Evolutionary conservation across 768 basidiomycete species (phyloP).

Genomic region (Auricularia sp.): DNA sequence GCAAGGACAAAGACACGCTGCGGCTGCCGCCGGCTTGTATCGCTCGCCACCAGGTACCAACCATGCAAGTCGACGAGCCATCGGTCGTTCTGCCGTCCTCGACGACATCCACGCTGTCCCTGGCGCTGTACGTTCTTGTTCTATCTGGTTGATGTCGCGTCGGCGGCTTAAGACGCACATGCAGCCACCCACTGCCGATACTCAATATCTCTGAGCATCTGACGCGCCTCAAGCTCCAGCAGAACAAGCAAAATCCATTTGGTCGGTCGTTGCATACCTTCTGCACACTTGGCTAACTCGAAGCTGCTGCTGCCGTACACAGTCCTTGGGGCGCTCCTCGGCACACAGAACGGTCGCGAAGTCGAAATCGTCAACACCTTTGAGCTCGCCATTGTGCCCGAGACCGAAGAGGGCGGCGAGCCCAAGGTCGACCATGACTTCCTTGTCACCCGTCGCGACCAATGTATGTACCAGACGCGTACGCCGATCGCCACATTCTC

Average conservation of each 20-base stretch:
- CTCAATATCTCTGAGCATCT: conserved; percentile 95
- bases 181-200: conserved; percentile 90
- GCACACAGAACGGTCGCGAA: conserved; percentile 87
- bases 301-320: conserved; percentile 1
- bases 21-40: neutral
- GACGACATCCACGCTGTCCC: conserved; percentile 61
- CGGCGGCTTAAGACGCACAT: conserved; percentile 17
- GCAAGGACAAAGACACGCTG: neutral
- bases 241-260: conserved; percentile 48
- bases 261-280: conserved; percentile 31
- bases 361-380: conserved; percentile 97
- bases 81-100: conserved; percentile 66
- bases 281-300: neutral
- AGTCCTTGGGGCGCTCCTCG: conserved; percentile 92
- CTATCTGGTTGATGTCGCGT: conserved; percentile 1
- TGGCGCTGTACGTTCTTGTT: conserved; percentile 50
- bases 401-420: conserved; percentile 36
- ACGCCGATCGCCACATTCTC: neutral
- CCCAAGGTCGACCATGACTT: conserved; percentile 68
- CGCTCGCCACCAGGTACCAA: neutral
- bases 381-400: conserved; percentile 55
- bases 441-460: conserved; percentile 71
- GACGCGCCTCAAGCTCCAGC: conserved; percentile 74
- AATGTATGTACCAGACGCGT: conserved; percentile 47
- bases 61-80: conserved; percentile 29